These are phyloP conservation scores for Mortierella sp. DNA, from an alignment of 371 early-diverging fungal species.

Conservation along the genomic window DNA sequence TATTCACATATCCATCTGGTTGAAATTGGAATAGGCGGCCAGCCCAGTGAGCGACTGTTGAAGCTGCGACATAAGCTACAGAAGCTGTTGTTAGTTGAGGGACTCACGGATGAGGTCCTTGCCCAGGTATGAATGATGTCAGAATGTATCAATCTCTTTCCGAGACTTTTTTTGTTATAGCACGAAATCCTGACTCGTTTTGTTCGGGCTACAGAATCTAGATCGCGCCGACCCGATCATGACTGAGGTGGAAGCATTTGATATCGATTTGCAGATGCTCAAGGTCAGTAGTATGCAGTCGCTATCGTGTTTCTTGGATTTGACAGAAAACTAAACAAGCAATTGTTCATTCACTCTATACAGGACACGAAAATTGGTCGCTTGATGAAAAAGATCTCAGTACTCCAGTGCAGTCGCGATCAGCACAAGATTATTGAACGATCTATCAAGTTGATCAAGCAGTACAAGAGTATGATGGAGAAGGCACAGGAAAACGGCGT, in stretches of 20 bases:
- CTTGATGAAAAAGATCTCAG: constrained; percentile 52
- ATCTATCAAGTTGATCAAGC: constrained; percentile 42
- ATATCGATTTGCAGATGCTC: constrained; percentile 49
- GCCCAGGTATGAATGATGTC: constrained; percentile 32
- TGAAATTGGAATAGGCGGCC: constrained; percentile 25
- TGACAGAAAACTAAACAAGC: no score
- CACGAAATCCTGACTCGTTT: background rate
- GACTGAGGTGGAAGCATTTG: constrained; percentile 51
- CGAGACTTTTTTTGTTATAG: background rate
- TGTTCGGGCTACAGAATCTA: constrained; percentile 17
- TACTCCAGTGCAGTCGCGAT: constrained; percentile 39
- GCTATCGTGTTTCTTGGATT: background rate
- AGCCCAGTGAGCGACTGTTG: constrained; percentile 48
- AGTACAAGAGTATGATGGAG: constrained; percentile 50
- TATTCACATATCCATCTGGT: background rate
- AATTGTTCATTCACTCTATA: background rate
- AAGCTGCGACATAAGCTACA: constrained; percentile 53
- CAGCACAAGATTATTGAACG: constrained; percentile 38
- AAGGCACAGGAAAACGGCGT: constrained; percentile 42
- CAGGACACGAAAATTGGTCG: constrained; percentile 54
- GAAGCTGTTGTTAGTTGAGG: constrained; percentile 42
- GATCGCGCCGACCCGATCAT: constrained; percentile 47
- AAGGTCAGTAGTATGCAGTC: constrained; percentile 23
- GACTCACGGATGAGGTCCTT: constrained; percentile 43
- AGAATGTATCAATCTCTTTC: background rate